A percentile compares a stretch with the other conserved stretches of the same genome.
phyloP scores from a whole-genome alignment of 2,329 filamentous ascomycete genomes.

The Aspergillus sp. region DNA sequence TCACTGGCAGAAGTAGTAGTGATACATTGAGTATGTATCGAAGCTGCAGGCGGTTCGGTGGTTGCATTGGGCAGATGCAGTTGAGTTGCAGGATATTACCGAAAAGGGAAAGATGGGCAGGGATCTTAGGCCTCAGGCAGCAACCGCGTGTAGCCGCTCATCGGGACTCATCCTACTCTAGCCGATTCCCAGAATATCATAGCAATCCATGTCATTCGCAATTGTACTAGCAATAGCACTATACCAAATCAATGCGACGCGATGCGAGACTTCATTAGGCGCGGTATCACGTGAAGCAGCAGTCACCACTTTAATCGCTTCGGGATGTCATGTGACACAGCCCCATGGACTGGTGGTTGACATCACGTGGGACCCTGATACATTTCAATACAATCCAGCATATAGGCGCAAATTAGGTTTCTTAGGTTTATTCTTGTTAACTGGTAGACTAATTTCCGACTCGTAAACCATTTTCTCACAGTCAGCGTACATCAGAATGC shows the following conservation, averaged over 20 bases:
- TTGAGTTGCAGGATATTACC: too few relatives aligned
- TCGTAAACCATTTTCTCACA: not conserved
- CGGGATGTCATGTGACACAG: not conserved
- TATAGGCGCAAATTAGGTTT: not conserved
- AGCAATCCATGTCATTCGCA: not conserved
- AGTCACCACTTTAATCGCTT: not conserved
- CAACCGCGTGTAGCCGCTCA: too few relatives aligned
- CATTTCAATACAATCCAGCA: not conserved
- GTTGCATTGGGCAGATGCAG: too few relatives aligned
- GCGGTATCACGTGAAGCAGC: slow-evolving; percentile 20
- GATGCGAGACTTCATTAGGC: not conserved
- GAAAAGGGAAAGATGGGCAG: too few relatives aligned
- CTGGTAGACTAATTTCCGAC: too few relatives aligned
- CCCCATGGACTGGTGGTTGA: not conserved
- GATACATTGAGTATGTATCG: too few relatives aligned
- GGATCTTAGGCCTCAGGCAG: too few relatives aligned
- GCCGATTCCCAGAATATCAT: too few relatives aligned
- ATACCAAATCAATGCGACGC: not conserved
- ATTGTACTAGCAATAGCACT: not conserved
- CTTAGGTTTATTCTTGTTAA: not conserved
- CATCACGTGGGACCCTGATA: not conserved
- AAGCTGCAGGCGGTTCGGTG: too few relatives aligned
- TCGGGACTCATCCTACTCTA: too few relatives aligned
- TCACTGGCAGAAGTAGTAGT: too few relatives aligned
- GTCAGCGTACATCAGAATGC: not conserved